Percentiles rank a stretch among this genome's conserved stretches.
phyloP scores from a whole-genome alignment of 805 yeast species.

The Candida sphagnicola region DNA sequence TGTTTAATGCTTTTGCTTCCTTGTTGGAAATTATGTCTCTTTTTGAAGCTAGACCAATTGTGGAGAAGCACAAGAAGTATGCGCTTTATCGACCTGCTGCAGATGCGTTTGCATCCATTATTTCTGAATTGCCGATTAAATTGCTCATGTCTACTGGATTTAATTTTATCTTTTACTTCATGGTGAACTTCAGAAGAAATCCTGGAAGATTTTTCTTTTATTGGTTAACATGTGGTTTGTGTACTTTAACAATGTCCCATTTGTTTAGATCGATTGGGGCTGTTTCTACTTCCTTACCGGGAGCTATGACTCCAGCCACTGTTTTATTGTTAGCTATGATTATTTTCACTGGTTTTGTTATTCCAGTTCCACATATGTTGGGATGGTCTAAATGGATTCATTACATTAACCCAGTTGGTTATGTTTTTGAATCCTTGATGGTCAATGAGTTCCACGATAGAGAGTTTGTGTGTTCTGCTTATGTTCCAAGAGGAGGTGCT shows the following conservation, averaged over 20 bases:
- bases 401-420: conserved; percentile 40
- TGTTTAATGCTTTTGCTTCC: conserved; percentile 59
- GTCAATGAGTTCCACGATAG: conserved; percentile 61
- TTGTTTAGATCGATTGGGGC: conserved; percentile 41
- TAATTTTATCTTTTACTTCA: conserved; percentile 40
- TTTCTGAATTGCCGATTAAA: conserved; percentile 65
- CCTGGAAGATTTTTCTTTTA: conserved; percentile 37
- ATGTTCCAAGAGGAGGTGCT: conserved; percentile 58
- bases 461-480: conserved; percentile 49
- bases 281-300: conserved; percentile 35
- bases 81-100: conserved; percentile 72
- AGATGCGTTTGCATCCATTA: conserved; percentile 60
- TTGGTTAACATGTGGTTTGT: conserved; percentile 26
- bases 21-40: conserved; percentile 57
- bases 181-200: conserved; percentile 41
- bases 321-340: conserved; percentile 48
- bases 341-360: conserved; percentile 49
- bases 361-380: conserved; percentile 44
- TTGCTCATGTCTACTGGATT: conserved; percentile 26
- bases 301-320: conserved; percentile 44
- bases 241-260: conserved; percentile 39
- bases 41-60: conserved; percentile 60
- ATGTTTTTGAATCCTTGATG: conserved; percentile 55
- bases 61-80: conserved; percentile 67
- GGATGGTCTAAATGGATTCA: conserved; percentile 63